Conservation (phyloP, 345 rosid genomes). For the Trapa bicornis region DNA sequence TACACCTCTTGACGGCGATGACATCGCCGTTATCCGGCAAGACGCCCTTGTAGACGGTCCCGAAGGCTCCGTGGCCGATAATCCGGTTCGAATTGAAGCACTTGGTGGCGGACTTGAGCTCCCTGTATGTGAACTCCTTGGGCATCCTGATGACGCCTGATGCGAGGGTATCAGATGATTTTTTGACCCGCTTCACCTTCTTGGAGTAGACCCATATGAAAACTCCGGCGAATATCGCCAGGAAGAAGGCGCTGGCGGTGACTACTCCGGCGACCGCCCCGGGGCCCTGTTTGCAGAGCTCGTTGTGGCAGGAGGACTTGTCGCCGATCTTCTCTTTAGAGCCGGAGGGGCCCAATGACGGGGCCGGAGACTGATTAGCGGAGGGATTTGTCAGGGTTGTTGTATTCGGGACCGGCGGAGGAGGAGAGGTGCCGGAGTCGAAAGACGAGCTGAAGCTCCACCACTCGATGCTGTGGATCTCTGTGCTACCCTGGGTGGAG, state of each 20-base stretch:
- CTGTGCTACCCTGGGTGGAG: conserved; percentile 97
- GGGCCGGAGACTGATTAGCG: conserved; percentile 59
- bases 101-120: conserved; percentile 71
- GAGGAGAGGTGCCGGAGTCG: conserved; percentile 50
- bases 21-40: conserved; percentile 54
- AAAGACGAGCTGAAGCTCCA: conserved; percentile 87
- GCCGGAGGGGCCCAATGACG: conserved; percentile 41
- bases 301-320: conserved; percentile 56
- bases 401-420: conserved; percentile 59
- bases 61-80: conserved; percentile 91
- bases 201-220: conserved; percentile 66
- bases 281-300: conserved; percentile 70
- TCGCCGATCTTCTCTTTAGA: conserved; percentile 12
- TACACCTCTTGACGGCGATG: conserved; percentile 84
- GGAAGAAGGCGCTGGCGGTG: conserved; percentile 80
- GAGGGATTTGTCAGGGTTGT: conserved; percentile 52
- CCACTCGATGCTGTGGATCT: conserved; percentile 83
- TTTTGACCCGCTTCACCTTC: conserved; percentile 33
- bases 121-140: conserved; percentile 77
- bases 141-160: conserved; percentile 79
- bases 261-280: conserved; percentile 97
- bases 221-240: conserved; percentile 63
- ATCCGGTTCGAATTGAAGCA: conserved; percentile 51
- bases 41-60: conserved; percentile 82
- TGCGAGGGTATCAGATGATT: conserved; percentile 45